Percentiles rank a stretch among this genome's conserved stretches.
Conservation (phyloP, 169 alveolate species). For the Cryptosporidium ryanae region DNA sequence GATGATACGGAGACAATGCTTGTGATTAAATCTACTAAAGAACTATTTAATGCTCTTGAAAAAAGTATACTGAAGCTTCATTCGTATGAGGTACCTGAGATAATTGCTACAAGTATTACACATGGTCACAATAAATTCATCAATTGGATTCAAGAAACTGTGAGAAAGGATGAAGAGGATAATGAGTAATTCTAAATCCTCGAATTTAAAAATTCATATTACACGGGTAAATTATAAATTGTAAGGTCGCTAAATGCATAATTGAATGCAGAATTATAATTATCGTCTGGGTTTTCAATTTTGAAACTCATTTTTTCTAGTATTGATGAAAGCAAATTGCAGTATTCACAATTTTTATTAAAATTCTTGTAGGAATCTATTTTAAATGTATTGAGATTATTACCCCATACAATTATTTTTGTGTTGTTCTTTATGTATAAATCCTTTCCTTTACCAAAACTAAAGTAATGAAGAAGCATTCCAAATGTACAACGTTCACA, state of each 20-base stretch:
- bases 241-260: conserved; percentile 50
- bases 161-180: not conserved
- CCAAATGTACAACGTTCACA: conserved; percentile 73
- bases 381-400: conserved; percentile 31
- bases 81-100: conserved; percentile 64
- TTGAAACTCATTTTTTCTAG: not conserved
- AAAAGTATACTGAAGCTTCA: conserved; percentile 24
- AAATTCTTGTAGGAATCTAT: conserved; percentile 21
- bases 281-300: not conserved
- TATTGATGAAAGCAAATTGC: conserved; percentile 1
- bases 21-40: conserved; percentile 24
- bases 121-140: conserved; percentile 35
- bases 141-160: conserved; percentile 33
- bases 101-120: conserved; percentile 23
- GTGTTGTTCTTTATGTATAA: conserved; percentile 11
- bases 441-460: conserved; percentile 20
- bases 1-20: conserved; percentile 28
- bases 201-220: not conserved
- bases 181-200: not conserved
- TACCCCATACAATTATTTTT: conserved; percentile 59
- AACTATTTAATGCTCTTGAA: not conserved
- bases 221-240: conserved; percentile 12
- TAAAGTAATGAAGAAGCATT: conserved; percentile 47
- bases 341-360: conserved; percentile 49
- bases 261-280: conserved; percentile 14